Evolutionary conservation across 2,329 filamentous ascomycete species (phyloP), one percentile per base, ranked within the genome.

Genomic region (Trichophyton simii): DNA sequence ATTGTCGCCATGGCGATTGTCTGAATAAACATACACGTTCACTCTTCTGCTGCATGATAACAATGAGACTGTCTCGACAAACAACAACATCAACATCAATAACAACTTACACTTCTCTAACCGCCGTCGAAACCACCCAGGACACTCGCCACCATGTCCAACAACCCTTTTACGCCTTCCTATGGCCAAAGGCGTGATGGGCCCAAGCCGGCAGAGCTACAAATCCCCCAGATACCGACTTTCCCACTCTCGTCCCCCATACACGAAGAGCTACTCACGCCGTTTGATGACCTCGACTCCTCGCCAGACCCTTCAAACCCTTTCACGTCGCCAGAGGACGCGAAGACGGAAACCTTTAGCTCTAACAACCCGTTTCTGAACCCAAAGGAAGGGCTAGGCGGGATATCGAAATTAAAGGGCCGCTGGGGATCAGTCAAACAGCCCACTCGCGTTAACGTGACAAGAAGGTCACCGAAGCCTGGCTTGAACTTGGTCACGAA

Each of bases 231-330:
- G 8, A 63, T 70, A 15, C 74, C 73, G 20, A 72, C 66, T 18
- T 77, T 77, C 55, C 75, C 75, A 11, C 65, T 77, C 18, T 76
- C 75, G 1, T 77, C 75, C 9, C 75, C 75, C 0, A 77, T 77
- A 61, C 72, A 65, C 20, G 75, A 76, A 59, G 75, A 77, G 62
- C 67, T 75, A 41, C 63, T 69, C 2, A 76, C 72, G 58, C 75
- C 75, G 0, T 71, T 69, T 6, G 69, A 68, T 18, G 74, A 73
- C 2, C 70, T 68, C 0, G 65, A 63, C 55, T 63, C 63, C 6
- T 67, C 69, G 20, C 50, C 69, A 59, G 67, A 69, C 59, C 66
- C 65, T 13, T 66, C 63, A 15, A 68, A 68, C 28, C 71, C 70
- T 1, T 72, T 73, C 55, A 66, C 70, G n/a, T 72, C 68, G 38